phyloP scores from a whole-genome alignment of 23 red algal genomes.

The Gracilaria vermiculophylla region DNA sequence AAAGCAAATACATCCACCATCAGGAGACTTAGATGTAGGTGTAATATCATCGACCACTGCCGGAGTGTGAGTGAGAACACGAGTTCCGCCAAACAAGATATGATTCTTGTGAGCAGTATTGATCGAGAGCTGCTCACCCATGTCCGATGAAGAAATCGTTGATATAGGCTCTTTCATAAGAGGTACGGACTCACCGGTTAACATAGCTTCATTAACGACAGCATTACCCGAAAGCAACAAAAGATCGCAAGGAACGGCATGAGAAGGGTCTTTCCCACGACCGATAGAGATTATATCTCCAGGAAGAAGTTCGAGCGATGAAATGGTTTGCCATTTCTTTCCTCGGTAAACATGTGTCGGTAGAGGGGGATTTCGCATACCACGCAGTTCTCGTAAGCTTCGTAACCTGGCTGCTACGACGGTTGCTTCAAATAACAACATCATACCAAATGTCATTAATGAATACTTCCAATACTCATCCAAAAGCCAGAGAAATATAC shows the following conservation, averaged over 20 bases:
- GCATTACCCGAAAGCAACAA: constrained; percentile 80
- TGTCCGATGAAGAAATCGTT: constrained; percentile 6
- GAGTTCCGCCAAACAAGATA: constrained; percentile 92
- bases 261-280: constrained; percentile 53
- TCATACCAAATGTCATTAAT: constrained; percentile 91
- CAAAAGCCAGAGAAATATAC: constrained; percentile 91
- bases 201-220: constrained; percentile 94
- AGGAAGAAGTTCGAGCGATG: constrained; percentile 82
- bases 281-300: constrained; percentile 88
- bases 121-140: constrained; percentile 48
- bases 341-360: constrained; percentile 60
- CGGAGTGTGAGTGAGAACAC: constrained; percentile 72
- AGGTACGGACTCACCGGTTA: constrained; percentile 97
- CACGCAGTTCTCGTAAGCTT: constrained; percentile 91
- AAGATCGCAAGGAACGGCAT: constrained; percentile 92
- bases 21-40: constrained; percentile 55
- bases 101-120: constrained; percentile 73
- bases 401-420: constrained; percentile 79
- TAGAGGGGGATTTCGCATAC: constrained; percentile 78
- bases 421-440: constrained; percentile 94
- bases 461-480: constrained; percentile 96
- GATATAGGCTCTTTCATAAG: constrained; percentile 92
- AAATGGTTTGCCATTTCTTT: constrained; percentile 74
- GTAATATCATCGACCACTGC: constrained; percentile 13
- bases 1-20: constrained; percentile 79